Conservation (phyloP, 2,329 filamentous ascomycete species). For the Fusarium drepaniforme region DNA sequence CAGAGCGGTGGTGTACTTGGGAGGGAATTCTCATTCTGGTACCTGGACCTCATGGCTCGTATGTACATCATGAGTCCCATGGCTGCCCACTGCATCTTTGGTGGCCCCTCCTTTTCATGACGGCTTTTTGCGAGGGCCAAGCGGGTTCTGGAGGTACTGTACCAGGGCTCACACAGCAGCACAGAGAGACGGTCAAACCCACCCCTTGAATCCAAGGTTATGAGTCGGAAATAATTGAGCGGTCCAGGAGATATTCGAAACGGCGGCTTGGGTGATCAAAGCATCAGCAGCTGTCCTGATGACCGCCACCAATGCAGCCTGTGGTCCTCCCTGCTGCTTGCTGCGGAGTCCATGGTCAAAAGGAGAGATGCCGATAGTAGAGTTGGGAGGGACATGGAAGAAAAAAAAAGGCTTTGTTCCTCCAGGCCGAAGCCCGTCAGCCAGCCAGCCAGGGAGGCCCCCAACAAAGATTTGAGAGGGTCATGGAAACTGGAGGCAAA, state of each 20-base stretch:
- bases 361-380: background rate
- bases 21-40: conserved; percentile 25
- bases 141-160: background rate
- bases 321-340: conserved; percentile 12
- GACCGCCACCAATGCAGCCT: conserved; percentile 25
- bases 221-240: conserved; percentile 24
- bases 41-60: conserved; percentile 33
- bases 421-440: conserved; percentile 1
- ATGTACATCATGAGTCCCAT: conserved; percentile 30
- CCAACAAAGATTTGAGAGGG: background rate
- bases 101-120: conserved; percentile 35
- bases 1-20: conserved; percentile 10
- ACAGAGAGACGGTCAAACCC: conserved; percentile 9
- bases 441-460: background rate
- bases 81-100: conserved; percentile 9
- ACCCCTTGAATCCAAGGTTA: conserved; percentile 16
- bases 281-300: conserved; percentile 28
- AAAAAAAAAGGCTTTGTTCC: conserved; percentile 18
- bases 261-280: conserved; percentile 24
- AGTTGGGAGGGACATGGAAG: background rate
- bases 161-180: background rate
- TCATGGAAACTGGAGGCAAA: background rate
- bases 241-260: conserved; percentile 18
- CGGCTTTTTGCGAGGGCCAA: conserved; percentile 22
- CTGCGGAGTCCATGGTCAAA: conserved; percentile 7